Evolutionary conservation across 2,329 filamentous ascomycete genomes (phyloP).

Genomic region (Ceratocystis cacaofunesta): DNA sequence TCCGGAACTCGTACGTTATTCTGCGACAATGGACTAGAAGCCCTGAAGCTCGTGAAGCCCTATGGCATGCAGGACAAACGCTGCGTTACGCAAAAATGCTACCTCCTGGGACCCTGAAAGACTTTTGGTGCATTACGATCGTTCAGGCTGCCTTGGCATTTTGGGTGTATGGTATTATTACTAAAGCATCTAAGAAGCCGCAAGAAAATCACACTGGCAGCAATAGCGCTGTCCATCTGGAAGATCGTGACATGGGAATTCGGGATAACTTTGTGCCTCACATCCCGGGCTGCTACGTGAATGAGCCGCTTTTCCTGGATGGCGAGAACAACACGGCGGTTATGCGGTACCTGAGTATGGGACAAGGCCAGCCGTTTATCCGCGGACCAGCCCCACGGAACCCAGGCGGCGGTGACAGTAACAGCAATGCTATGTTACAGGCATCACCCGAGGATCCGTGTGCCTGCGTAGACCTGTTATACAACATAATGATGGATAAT

Average conservation of each 20-base stretch:
- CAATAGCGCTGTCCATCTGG: no score
- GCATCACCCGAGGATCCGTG: slow-evolving; percentile 40
- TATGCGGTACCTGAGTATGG: slow-evolving; percentile 42
- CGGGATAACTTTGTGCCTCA: slow-evolving; percentile 18
- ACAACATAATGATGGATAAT: slow-evolving; percentile 41
- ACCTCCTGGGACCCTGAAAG: slow-evolving; percentile 39
- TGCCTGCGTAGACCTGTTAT: slow-evolving; percentile 42
- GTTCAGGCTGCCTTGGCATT: slow-evolving; percentile 54
- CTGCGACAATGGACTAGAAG: slow-evolving; percentile 45
- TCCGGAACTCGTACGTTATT: slow-evolving; percentile 41
- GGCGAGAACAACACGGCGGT: slow-evolving; percentile 36
- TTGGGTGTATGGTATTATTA: slow-evolving; percentile 54
- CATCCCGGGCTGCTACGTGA: slow-evolving; percentile 23
- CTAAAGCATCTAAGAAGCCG: slow-evolving; percentile 19
- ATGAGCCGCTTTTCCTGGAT: slow-evolving; percentile 39
- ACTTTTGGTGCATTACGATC: slow-evolving; percentile 53
- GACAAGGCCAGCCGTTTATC: slow-evolving; percentile 39
- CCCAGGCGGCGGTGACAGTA: neutral
- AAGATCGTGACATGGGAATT: neutral
- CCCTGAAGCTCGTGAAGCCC: slow-evolving; percentile 39
- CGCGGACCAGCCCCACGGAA: slow-evolving; percentile 22
- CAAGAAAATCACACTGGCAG: slow-evolving; percentile 18
- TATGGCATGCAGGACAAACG: slow-evolving; percentile 56
- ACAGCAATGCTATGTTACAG: slow-evolving; percentile 21
- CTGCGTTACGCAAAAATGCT: slow-evolving; percentile 44